Percentiles rank a stretch among this genome's conserved stretches.
These are phyloP conservation scores for Seiridium unicorne DNA, from an alignment of 2,329 filamentous ascomycete genomes.

Conservation along the genomic window DNA sequence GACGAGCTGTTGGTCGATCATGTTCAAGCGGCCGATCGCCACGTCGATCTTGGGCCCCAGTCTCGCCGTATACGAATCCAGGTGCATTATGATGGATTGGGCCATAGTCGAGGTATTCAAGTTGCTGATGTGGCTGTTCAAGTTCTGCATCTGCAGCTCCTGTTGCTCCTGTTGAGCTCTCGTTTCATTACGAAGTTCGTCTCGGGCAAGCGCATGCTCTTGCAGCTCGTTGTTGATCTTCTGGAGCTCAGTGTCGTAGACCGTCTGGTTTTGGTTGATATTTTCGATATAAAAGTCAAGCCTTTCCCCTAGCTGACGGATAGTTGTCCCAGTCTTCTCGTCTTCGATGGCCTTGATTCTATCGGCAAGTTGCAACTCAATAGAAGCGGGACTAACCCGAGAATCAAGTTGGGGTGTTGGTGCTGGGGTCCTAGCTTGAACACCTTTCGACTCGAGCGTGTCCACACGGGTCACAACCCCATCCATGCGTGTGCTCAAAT, in stretches of 20 bases:
- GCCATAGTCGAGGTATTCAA: background rate
- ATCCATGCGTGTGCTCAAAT: constrained; percentile 2
- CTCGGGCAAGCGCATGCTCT: background rate
- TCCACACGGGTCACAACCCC: background rate
- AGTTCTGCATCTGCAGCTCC: background rate
- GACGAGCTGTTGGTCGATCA: background rate
- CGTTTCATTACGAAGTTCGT: background rate
- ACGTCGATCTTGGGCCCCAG: background rate
- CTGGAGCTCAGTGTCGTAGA: background rate
- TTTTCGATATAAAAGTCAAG: background rate
- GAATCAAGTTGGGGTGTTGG: background rate
- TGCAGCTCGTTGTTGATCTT: background rate
- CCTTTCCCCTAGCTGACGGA: background rate
- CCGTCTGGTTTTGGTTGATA: background rate
- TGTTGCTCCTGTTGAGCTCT: background rate
- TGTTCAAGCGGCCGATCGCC: background rate
- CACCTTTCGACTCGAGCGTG: background rate
- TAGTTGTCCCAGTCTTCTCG: background rate
- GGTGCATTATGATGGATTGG: background rate
- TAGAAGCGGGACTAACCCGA: background rate
- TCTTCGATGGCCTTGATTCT: constrained; percentile 5
- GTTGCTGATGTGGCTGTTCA: background rate
- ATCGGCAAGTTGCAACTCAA: background rate
- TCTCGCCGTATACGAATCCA: background rate
- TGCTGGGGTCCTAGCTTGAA: constrained; percentile 1